A percentile compares a stretch with the other conserved stretches of the same genome.
Conservation (phyloP, 805 yeast genomes). For the Yarrowia sp. region DNA sequence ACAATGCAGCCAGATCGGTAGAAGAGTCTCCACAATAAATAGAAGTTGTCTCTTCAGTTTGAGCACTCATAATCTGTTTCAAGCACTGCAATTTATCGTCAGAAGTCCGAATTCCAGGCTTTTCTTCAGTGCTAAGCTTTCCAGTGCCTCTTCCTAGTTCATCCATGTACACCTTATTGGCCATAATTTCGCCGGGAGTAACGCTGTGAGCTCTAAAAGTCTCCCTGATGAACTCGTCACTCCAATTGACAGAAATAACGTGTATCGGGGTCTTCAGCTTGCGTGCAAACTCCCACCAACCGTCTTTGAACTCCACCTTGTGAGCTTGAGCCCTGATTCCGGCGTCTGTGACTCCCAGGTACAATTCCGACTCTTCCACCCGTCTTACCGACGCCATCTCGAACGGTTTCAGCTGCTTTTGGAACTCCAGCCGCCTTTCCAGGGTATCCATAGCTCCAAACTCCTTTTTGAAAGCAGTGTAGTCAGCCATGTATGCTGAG, state of each 20-base stretch:
- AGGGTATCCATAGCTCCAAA: constrained; percentile 51
- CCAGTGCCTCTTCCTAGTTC: constrained; percentile 47
- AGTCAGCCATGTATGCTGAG: constrained; percentile 54
- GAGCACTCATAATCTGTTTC: constrained; percentile 41
- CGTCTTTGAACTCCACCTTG: constrained; percentile 53
- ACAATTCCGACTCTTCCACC: constrained; percentile 52
- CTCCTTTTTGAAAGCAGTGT: constrained; percentile 47
- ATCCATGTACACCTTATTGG: constrained; percentile 57
- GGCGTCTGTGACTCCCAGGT: constrained; percentile 52
- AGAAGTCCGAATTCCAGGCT: constrained; percentile 58
- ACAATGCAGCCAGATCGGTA: constrained; percentile 62
- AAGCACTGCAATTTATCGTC: constrained; percentile 56
- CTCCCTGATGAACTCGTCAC: constrained; percentile 56
- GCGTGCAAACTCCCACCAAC: constrained; percentile 52
- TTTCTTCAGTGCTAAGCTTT: constrained; percentile 41
- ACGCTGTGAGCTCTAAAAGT: constrained; percentile 41
- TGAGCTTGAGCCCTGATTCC: constrained; percentile 52
- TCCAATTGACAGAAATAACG: constrained; percentile 70
- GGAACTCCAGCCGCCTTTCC: constrained; percentile 56
- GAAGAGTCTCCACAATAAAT: constrained; percentile 68
- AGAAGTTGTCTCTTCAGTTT: constrained; percentile 40
- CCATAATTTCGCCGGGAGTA: constrained; percentile 50
- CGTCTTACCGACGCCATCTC: constrained; percentile 60
- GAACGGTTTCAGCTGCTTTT: constrained; percentile 54
- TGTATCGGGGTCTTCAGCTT: constrained; percentile 52